These are phyloP conservation scores for Darksidea phi DNA, from an alignment of 495 filamentous ascomycete genomes.

Conservation along the genomic window DNA sequence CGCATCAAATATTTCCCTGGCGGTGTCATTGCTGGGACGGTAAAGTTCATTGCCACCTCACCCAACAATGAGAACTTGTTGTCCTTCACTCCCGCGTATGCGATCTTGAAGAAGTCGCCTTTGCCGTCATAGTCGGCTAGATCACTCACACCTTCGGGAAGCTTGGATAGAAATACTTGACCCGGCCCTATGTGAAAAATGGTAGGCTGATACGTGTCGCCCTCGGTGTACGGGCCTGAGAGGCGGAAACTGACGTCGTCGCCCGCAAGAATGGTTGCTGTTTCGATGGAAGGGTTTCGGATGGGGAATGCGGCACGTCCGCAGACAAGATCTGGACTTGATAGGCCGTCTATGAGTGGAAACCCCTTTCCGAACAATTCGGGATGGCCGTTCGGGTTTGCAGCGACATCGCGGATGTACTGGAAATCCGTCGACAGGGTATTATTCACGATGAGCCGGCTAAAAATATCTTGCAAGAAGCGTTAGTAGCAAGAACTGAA, in stretches of 20 bases:
- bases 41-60: not conserved
- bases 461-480: slow-evolving; percentile 9
- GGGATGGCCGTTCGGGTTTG: not conserved
- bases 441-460: slow-evolving; percentile 16
- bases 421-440: slow-evolving; percentile 13
- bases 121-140: slow-evolving; percentile 7
- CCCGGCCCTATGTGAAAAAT: slow-evolving; percentile 17
- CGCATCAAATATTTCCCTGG: slow-evolving; percentile 23
- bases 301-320: not conserved
- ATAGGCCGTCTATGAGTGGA: not conserved
- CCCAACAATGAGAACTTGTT: not conserved
- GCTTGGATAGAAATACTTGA: slow-evolving; percentile 11
- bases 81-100: slow-evolving; percentile 1
- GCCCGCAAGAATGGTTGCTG: slow-evolving; percentile 17
- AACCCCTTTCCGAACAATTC: not conserved
- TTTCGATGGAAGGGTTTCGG: not conserved
- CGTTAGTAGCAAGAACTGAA: not conserved
- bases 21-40: slow-evolving; percentile 11
- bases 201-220: not conserved
- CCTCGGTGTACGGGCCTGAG: not conserved
- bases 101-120: slow-evolving; percentile 25
- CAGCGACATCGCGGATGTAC: slow-evolving; percentile 15
- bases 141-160: not conserved
- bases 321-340: not conserved
- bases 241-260: slow-evolving; percentile 11